Evolutionary conservation across 2,329 filamentous ascomycete species (phyloP).

Genomic region (Coleophoma eucalyptorum): DNA sequence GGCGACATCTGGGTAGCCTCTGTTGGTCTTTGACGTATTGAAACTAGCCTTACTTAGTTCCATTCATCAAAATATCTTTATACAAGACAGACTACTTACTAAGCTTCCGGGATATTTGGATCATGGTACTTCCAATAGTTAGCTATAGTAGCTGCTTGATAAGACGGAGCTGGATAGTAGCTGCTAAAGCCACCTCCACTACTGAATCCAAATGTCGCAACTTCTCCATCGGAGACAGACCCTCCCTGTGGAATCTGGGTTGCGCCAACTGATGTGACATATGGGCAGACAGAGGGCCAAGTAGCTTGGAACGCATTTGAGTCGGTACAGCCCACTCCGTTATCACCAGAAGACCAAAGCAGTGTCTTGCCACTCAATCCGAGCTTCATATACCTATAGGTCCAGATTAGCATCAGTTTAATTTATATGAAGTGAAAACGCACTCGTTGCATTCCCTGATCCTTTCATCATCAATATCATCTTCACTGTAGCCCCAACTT

Average conservation of each 20-base stretch:
- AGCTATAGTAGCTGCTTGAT: background rate
- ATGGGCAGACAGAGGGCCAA: constrained; percentile 44
- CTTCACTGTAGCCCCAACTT: constrained; percentile 1
- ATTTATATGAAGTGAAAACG: background rate
- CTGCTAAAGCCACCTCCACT: constrained; percentile 14
- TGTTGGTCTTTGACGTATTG: constrained; percentile 32
- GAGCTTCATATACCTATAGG: constrained; percentile 41
- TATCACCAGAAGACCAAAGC: constrained; percentile 39
- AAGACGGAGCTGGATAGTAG: background rate
- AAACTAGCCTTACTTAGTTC: constrained; percentile 38
- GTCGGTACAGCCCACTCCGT: constrained; percentile 33
- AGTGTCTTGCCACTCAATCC: constrained; percentile 38
- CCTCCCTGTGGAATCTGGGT: constrained; percentile 25
- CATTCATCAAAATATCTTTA: constrained; percentile 32
- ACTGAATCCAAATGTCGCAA: constrained; percentile 14
- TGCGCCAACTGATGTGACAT: constrained; percentile 29
- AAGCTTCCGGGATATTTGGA: background rate
- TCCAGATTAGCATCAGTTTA: background rate
- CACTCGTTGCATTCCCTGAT: constrained; percentile 1
- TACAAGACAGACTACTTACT: constrained; percentile 24
- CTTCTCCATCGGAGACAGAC: constrained; percentile 14
- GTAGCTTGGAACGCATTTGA: background rate
- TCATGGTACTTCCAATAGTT: background rate
- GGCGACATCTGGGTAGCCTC: constrained; percentile 46
- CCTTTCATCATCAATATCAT: background rate